These are phyloP conservation scores for Acer yangbiense DNA, from an alignment of 345 rosid species.

Conservation along the genomic window DNA sequence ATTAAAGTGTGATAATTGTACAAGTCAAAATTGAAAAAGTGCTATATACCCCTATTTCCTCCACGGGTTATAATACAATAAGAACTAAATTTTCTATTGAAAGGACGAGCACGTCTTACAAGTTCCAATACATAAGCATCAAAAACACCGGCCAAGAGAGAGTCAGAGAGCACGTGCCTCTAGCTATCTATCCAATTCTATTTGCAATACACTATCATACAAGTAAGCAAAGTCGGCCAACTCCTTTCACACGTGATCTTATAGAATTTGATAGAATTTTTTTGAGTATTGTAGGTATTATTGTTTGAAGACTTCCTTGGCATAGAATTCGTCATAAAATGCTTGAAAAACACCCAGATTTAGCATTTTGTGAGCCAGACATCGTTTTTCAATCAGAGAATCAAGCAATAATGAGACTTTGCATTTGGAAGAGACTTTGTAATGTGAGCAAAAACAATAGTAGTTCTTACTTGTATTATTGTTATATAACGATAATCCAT, in stretches of 20 bases:
- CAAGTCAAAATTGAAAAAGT: too few species aligned
- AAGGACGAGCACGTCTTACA: not conserved
- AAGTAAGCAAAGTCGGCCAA: constrained; percentile 7
- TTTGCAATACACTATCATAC: too few species aligned
- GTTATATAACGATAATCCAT: too few species aligned
- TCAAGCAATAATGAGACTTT: constrained; percentile 9
- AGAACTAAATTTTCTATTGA: not conserved
- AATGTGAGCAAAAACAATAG: not conserved
- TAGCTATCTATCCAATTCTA: too few species aligned
- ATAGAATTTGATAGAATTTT: not conserved
- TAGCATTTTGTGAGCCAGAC: constrained; percentile 31
- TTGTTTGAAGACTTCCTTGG: constrained; percentile 68
- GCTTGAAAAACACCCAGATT: constrained; percentile 68
- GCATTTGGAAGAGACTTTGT: constrained; percentile 3
- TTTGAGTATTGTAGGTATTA: constrained; percentile 43
- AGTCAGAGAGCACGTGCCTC: constrained; percentile 21
- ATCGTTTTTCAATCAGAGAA: constrained; percentile 17
- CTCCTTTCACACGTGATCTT: constrained; percentile 2
- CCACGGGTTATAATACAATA: not conserved
- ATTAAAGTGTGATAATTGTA: too few species aligned
- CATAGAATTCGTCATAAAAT: constrained; percentile 62
- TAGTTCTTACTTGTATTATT: too few species aligned
- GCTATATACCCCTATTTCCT: too few species aligned
- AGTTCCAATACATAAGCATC: not conserved
- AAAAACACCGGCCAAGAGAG: not conserved